Conservation (phyloP, 257 asterid genomes). For the Salvia rosmarinus region DNA sequence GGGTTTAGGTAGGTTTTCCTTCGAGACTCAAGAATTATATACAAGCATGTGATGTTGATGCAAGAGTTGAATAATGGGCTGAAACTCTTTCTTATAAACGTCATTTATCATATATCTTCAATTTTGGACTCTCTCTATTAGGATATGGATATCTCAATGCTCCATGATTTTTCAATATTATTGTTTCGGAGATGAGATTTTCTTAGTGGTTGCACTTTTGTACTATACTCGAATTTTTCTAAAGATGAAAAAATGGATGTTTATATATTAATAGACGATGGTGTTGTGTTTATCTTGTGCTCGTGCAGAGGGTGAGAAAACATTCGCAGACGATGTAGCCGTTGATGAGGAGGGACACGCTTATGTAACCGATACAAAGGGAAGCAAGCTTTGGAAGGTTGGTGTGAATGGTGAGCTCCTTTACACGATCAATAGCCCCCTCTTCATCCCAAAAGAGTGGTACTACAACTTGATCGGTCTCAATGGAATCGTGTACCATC, state of each 20-base stretch:
- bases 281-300: neutral
- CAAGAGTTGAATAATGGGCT: constrained; percentile 6
- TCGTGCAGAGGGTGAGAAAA: constrained; percentile 60
- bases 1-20: neutral
- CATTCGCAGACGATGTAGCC: constrained; percentile 80
- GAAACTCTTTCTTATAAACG: neutral
- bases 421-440: constrained; percentile 57
- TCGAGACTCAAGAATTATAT: constrained; percentile 20
- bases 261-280: neutral
- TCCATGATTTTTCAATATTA: constrained; percentile 7
- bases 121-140: neutral
- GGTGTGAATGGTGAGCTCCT: constrained; percentile 57
- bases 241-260: neutral
- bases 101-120: neutral
- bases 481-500: constrained; percentile 87
- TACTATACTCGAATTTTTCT: neutral
- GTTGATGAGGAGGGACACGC: constrained; percentile 80
- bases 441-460: constrained; percentile 68
- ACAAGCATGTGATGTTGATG: neutral
- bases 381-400: constrained; percentile 77
- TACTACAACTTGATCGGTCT: constrained; percentile 60
- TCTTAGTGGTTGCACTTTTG: neutral
- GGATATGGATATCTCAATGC: constrained; percentile 13
- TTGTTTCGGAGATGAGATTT: neutral
- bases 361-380: constrained; percentile 72